Base-by-base conservation (phyloP, 495 filamentous ascomycete genomes). In the Hypoxylon cercidicola region DNA sequence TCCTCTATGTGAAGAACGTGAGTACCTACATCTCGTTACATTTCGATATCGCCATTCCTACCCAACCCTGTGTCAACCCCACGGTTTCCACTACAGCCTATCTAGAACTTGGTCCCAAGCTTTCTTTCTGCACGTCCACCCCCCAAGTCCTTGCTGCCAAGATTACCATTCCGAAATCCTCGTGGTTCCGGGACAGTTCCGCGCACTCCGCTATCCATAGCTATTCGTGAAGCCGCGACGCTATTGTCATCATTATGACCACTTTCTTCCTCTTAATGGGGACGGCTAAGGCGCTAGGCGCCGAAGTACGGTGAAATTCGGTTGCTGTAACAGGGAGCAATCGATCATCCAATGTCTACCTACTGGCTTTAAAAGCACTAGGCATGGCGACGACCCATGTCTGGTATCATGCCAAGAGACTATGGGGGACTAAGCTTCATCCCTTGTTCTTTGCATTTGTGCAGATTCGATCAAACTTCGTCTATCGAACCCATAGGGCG, bases 1-100 rank as follows among this genome's bases (percentile, higher is more conserved):
- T 8, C 95, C 95, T 16, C 80, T 99, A 10, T 99, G 95, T 81
- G 95, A 99, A 90, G 95, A 99, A 81, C 95, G 91, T 94, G 81
- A 87, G 91, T 88, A 44, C 35, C 45, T 68, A 64, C 28, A 49
- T 68, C 58, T 49, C 55, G 54, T 59, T 64, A 55, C 41, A 61
- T 64, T 51, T 65, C 34, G 16, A 15, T 64, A 60, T 46, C 54
- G 41, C 60, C 47, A 57, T 61, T 50, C 55, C 60, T 59, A 59
- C 54, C 57, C 61, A 53, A 58, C 64, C 66, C 65, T 68, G 63
- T 72, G 64, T 61, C 56, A 54, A 57, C 66, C 58, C 46, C 63
- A 48, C 64, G 60, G 43, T 51, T 59, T 55, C 48, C 50, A 52
- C 60, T 40, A 47, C 46, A 15, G 40, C 59, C 47, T 15, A 60